These are phyloP conservation scores for Castanopsis chinensis DNA, from an alignment of 306 rosid genomes.

Conservation along the genomic window DNA sequence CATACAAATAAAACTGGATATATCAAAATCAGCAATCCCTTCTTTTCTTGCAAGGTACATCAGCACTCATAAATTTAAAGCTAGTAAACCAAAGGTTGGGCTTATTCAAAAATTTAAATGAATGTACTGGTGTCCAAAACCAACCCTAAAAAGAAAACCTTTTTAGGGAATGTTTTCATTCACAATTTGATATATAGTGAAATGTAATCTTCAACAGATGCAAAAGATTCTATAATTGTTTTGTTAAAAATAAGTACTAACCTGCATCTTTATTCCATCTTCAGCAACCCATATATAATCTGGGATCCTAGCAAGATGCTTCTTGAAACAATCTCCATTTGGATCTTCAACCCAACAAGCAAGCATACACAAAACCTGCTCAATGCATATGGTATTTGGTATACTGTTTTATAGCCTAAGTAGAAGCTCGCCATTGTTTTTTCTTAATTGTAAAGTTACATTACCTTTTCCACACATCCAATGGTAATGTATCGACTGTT, in stretches of 20 bases:
- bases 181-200: too few species aligned
- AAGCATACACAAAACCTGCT: conserved; percentile 60
- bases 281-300: conserved; percentile 74
- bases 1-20: neutral
- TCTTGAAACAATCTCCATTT: conserved; percentile 60
- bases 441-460: neutral
- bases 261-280: conserved; percentile 83
- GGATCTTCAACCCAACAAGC: conserved; percentile 86
- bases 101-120: neutral
- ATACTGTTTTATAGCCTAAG: neutral
- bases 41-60: neutral
- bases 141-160: neutral
- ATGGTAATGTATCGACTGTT: conserved; percentile 64
- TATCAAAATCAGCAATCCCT: neutral
- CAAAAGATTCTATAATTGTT: too few species aligned
- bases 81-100: neutral
- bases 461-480: conserved; percentile 63
- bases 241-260: neutral
- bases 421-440: too few species aligned
- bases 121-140: neutral
- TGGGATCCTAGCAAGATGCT: conserved; percentile 67
- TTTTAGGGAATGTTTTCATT: too few species aligned
- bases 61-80: neutral
- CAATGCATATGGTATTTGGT: neutral
- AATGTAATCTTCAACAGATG: too few species aligned